A percentile compares a stretch with the other conserved stretches of the same genome.
These are phyloP conservation scores for Singerocomus rubriflavus DNA, from an alignment of 1,284 basidiomycete genomes.

Conservation along the genomic window DNA sequence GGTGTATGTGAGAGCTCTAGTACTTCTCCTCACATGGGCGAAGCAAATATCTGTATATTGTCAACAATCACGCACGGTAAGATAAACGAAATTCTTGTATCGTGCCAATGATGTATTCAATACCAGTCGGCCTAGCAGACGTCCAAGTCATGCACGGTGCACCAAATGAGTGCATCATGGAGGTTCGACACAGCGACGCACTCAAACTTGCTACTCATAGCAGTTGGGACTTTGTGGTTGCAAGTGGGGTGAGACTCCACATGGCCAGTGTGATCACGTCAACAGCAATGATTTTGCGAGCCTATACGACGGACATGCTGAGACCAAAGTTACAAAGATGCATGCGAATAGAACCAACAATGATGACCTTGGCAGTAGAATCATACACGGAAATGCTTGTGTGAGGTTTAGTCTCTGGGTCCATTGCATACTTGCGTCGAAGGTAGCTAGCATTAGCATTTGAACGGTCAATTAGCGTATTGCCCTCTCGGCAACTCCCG, in stretches of 20 bases:
- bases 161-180: conserved; percentile 20
- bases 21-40: conserved; percentile 48
- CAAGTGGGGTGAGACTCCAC: conserved; percentile 35
- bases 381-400: conserved; percentile 20
- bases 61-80: not conserved
- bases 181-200: not conserved
- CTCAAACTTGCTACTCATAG: conserved; percentile 14
- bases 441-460: not conserved
- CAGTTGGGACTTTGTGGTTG: conserved; percentile 23
- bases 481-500: conserved; percentile 28
- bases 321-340: conserved; percentile 47
- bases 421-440: conserved; percentile 1
- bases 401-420: conserved; percentile 10
- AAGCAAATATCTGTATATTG: conserved; percentile 35
- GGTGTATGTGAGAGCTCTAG: conserved; percentile 50
- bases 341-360: conserved; percentile 48
- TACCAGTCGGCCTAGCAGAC: conserved; percentile 46
- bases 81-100: conserved; percentile 20
- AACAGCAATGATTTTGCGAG: not conserved
- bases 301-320: conserved; percentile 29
- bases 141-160: conserved; percentile 47
- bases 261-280: conserved; percentile 28
- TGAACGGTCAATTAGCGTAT: conserved; percentile 1
- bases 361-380: conserved; percentile 38
- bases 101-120: conserved; percentile 51